Conservation (phyloP, 75 land plant genomes). For the Chamaecyparis obtusa region DNA sequence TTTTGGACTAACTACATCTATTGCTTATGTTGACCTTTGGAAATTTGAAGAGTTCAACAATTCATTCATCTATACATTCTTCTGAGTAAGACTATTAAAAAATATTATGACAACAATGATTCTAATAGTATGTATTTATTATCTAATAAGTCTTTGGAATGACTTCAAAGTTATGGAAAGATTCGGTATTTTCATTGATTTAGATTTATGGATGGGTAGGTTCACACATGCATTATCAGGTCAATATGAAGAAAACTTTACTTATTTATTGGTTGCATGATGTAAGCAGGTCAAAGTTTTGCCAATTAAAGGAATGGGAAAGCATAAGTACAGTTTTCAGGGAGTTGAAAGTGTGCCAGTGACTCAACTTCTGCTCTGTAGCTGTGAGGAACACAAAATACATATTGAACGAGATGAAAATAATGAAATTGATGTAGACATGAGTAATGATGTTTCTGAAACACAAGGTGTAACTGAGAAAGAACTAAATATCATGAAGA, state of each 20-base stretch:
- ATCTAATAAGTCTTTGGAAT: not conserved
- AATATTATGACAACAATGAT: not conserved
- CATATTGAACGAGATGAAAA: constrained; percentile 3
- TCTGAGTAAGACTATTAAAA: not conserved
- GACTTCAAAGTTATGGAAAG: not conserved
- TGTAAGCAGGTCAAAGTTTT: constrained; percentile 18
- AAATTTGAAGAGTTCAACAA: no score
- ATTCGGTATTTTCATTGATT: not conserved
- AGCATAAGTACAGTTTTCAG: constrained; percentile 86
- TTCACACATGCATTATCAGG: not conserved
- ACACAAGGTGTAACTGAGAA: constrained; percentile 27
- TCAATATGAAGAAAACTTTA: not conserved
- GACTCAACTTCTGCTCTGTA: constrained; percentile 51
- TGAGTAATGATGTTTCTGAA: not conserved
- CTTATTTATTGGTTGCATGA: not conserved
- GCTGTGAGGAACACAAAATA: constrained; percentile 55
- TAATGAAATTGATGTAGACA: not conserved
- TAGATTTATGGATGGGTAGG: not conserved
- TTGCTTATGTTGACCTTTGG: not conserved
- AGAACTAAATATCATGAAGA: constrained; percentile 48
- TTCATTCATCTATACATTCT: not conserved
- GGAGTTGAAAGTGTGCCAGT: constrained; percentile 57
- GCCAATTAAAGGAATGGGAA: constrained; percentile 70
- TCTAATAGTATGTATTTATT: not conserved
- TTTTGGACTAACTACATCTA: not conserved